Evolutionary conservation across 2,329 filamentous ascomycete species (phyloP), one percentile per base, ranked within the genome.

Genomic region (Metarhizium album): DNA sequence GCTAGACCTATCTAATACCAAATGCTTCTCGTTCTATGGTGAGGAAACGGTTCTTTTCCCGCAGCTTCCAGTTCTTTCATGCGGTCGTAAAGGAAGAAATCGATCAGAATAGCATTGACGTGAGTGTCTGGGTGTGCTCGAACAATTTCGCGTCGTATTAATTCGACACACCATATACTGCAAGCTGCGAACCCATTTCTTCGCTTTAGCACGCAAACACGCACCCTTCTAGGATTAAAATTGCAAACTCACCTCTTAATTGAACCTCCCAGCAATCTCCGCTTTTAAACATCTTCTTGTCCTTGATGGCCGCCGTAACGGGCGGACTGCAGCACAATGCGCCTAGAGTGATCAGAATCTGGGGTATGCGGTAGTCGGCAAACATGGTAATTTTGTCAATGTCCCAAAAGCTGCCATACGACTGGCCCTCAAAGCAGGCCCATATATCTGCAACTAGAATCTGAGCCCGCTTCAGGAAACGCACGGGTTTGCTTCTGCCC

Each of bases 331-430:
- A 96, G 60, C 80, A 82, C 47, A 98, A 70, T 52, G 90, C 91
- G 18, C 87, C 87, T 43, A 97, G 74, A 9, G 82, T 82, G 60
- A 90, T 82, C 33, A 98, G 78, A 59, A 96, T 93, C 70, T 98
- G 93, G 14, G 94, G 94, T 49, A 98, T 85, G 42, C 93, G 86
- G 64, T 98, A 98, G 71, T 98, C 93, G 62, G 93, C 90, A 72
- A 98, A 98, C 84, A 97, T 97, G 54, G 93, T 98, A 60, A 98
- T 86, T 65, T 90, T 89, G 69, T 93, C 86, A 59, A 98, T 95
- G 64, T 98, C 93, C 52, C 81, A 64, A 67, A 98, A 98, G 27
- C 78, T 73, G 31, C 93, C 94, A 61, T 84, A 90, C 24, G 79
- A 75, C 57, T 84, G 74, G 45, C 89, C 90, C 49, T 91, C 81